Conservation (phyloP, 345 rosid genomes). For the Gossypium thurberi region DNA sequence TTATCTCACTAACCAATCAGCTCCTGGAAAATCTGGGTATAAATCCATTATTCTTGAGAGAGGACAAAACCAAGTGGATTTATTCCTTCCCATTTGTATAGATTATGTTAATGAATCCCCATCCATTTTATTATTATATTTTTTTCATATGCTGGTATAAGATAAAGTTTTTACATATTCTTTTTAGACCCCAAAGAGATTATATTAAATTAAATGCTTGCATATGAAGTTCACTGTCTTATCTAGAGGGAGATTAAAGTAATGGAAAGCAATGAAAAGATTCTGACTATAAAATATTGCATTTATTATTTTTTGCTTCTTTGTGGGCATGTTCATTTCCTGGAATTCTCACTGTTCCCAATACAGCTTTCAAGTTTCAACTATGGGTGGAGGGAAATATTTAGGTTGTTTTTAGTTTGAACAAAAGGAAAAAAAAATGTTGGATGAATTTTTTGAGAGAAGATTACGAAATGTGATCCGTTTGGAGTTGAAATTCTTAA, state of each 20-base stretch:
- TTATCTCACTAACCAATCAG: background rate
- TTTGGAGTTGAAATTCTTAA: too few relatives aligned
- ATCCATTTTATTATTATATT: background rate
- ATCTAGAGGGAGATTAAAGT: background rate
- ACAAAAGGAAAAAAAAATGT: background rate
- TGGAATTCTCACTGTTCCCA: constrained; percentile 18
- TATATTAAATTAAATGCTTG: constrained; percentile 1
- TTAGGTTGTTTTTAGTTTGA: background rate
- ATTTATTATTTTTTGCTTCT: background rate
- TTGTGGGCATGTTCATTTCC: constrained; percentile 10
- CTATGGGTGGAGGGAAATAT: background rate
- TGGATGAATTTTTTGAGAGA: too few relatives aligned
- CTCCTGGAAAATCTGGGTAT: background rate
- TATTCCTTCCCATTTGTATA: background rate
- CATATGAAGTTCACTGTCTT: background rate
- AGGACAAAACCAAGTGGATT: background rate
- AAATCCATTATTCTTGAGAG: background rate
- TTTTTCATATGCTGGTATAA: background rate
- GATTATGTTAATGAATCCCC: background rate
- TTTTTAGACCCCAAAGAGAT: background rate
- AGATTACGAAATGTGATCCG: accelerated
- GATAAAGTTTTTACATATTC: background rate
- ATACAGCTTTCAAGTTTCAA: background rate
- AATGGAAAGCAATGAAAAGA: background rate
- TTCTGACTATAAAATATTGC: background rate